These are phyloP conservation scores for Tetrahymena elliotti DNA, from an alignment of 73 alveolate species.

Conservation along the genomic window DNA sequence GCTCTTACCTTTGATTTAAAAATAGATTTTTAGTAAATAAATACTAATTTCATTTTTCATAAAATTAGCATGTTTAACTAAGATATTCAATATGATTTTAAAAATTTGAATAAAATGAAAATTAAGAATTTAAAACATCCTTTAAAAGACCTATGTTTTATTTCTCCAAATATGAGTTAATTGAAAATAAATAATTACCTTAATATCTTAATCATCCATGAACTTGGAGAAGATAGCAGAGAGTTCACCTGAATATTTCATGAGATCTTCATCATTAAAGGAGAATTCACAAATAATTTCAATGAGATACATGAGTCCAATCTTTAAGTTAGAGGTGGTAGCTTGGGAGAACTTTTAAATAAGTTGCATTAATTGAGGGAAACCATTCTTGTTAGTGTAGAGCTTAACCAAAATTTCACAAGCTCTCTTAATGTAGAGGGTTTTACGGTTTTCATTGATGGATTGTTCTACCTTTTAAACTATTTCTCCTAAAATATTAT, in stretches of 20 bases:
- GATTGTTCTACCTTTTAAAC: neutral
- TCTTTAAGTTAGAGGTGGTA: constrained; percentile 8
- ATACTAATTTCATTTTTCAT: too few relatives aligned
- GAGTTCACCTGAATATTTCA: constrained; percentile 14
- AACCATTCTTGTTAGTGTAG: neutral
- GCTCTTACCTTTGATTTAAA: constrained; percentile 20
- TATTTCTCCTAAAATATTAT: neutral
- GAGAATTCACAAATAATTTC: constrained; percentile 46
- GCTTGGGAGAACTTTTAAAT: constrained; percentile 4
- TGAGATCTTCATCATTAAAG: constrained; percentile 21
- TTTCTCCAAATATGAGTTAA: neutral
- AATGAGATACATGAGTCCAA: constrained; percentile 26
- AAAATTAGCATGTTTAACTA: too few relatives aligned
- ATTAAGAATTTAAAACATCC: neutral
- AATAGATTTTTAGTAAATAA: neutral
- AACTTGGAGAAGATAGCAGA: constrained; percentile 15
- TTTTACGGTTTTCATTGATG: neutral
- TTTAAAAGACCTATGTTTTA: too few relatives aligned
- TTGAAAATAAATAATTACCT: neutral
- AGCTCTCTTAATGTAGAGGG: neutral
- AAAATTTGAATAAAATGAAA: too few relatives aligned
- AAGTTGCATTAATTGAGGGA: neutral
- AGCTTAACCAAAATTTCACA: neutral
- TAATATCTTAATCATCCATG: constrained; percentile 5
- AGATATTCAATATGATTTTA: too few relatives aligned